These are phyloP conservation scores for Venturia nashicola DNA, from an alignment of 2,329 filamentous ascomycete genomes.

Conservation along the genomic window DNA sequence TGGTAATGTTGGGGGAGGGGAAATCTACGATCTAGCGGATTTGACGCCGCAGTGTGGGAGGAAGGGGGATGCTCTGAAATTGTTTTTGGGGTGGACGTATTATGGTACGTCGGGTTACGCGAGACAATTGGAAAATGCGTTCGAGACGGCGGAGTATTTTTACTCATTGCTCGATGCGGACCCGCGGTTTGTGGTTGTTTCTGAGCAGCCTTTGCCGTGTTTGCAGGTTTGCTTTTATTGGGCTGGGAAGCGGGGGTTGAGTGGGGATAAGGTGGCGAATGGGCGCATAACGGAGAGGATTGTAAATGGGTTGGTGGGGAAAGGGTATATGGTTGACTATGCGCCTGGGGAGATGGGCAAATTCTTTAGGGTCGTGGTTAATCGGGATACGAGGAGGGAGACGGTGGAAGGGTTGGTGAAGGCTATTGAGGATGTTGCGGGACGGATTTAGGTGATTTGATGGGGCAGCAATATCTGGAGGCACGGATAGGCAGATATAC, in stretches of 20 bases:
- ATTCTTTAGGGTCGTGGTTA: conserved; percentile 60
- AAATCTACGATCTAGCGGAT: conserved; percentile 78
- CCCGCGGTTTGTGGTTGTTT: conserved; percentile 57
- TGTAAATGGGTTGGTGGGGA: conserved; percentile 38
- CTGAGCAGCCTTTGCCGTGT: conserved; percentile 68
- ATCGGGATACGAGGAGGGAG: conserved; percentile 44
- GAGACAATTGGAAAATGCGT: conserved; percentile 51
- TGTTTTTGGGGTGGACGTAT: conserved; percentile 82
- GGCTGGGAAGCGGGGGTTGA: conserved; percentile 44
- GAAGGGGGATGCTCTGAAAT: conserved; percentile 71
- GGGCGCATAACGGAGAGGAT: conserved; percentile 44
- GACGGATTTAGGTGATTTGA: background rate
- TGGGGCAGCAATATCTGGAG: background rate
- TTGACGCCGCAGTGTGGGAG: conserved; percentile 89
- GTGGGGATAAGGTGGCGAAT: conserved; percentile 35
- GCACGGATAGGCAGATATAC: background rate
- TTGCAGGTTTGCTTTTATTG: conserved; percentile 94
- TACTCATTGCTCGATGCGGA: conserved; percentile 43
- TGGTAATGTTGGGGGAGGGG: conserved; percentile 21
- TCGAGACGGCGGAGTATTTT: conserved; percentile 58
- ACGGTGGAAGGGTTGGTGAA: conserved; percentile 52
- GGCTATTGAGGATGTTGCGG: conserved; percentile 40
- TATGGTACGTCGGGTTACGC: conserved; percentile 69
- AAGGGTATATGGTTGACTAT: conserved; percentile 60
- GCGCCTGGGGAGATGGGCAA: conserved; percentile 48